Evolutionary conservation across 2,329 filamentous ascomycete genomes (phyloP).

Genomic region (Beauveria varroae): DNA sequence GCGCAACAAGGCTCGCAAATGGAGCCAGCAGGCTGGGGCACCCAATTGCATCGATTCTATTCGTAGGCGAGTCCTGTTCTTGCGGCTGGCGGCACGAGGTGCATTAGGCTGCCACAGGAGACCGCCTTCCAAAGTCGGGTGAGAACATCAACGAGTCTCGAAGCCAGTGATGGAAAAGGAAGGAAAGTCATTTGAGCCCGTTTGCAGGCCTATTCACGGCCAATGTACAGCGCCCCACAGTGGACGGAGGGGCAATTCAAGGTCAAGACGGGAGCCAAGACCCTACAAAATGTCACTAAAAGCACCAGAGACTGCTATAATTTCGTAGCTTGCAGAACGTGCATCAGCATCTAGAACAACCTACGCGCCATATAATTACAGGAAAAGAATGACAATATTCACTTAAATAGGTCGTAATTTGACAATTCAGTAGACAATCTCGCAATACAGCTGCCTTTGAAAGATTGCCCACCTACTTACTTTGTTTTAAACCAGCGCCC

Average conservation of each 20-base stretch:
- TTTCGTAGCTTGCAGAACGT: not conserved
- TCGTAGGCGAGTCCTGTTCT: not conserved
- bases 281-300: not conserved
- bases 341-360: not conserved
- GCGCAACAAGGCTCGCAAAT: not conserved
- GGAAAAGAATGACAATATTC: too few relatives aligned
- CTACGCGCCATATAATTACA: not conserved
- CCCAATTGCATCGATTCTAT: not conserved
- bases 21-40: not conserved
- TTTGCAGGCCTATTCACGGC: not conserved
- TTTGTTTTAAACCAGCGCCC: not conserved
- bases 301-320: not conserved
- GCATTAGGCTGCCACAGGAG: not conserved
- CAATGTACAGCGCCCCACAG: not conserved
- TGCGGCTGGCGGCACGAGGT: not conserved
- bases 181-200: not conserved
- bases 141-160: too few relatives aligned
- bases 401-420: too few relatives aligned
- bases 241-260: not conserved
- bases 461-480: not conserved
- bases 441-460: not conserved
- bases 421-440: too few relatives aligned
- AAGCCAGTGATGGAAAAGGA: too few relatives aligned
- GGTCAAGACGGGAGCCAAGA: too few relatives aligned
- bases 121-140: constrained; percentile 5